Evolutionary conservation across 768 basidiomycete genomes (phyloP).

Genomic region (Hortiboletus campestris): DNA sequence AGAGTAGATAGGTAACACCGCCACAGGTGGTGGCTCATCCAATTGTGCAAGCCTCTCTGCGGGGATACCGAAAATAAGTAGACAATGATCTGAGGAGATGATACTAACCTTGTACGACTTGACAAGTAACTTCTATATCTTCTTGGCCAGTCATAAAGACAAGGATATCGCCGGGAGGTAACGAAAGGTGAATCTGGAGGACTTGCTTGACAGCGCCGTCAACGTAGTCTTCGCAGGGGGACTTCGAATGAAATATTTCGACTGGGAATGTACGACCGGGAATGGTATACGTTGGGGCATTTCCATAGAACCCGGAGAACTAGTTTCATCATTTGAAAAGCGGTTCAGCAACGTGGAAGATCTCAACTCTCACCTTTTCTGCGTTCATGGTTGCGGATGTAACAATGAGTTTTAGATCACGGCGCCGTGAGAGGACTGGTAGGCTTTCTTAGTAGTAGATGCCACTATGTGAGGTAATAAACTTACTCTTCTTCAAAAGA

Average conservation of each 20-base stretch:
- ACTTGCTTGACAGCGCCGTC: constrained; percentile 98
- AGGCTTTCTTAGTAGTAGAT: constrained; percentile 3
- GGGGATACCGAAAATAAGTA: constrained; percentile 1
- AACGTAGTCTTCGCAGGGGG: constrained; percentile 98
- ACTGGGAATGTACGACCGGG: constrained; percentile 96
- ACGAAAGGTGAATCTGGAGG: constrained; percentile 91
- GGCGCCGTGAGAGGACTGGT: constrained; percentile 78
- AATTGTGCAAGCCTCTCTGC: constrained; percentile 88
- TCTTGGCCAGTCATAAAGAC: constrained; percentile 99
- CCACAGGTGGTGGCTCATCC: constrained; percentile 84
- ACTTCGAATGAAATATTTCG: constrained; percentile 93
- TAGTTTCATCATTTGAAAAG: constrained; percentile 31
- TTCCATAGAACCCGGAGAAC: constrained; percentile 96
- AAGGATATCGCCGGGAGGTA: constrained; percentile 90
- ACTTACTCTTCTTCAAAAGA: constrained; percentile 84
- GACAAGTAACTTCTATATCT: constrained; percentile 96
- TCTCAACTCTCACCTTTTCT: constrained; percentile 67
- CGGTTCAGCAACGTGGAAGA: neutral
- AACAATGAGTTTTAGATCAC: constrained; percentile 94
- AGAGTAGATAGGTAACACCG: constrained; percentile 97
- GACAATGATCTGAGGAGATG: neutral
- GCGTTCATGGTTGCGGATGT: constrained; percentile 99
- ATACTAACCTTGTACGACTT: constrained; percentile 79
- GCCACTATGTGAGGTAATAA: neutral
- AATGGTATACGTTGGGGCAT: constrained; percentile 93